Evolutionary conservation across 352 stramenopile genomes (phyloP).

Genomic region (Pythium coloratum): DNA sequence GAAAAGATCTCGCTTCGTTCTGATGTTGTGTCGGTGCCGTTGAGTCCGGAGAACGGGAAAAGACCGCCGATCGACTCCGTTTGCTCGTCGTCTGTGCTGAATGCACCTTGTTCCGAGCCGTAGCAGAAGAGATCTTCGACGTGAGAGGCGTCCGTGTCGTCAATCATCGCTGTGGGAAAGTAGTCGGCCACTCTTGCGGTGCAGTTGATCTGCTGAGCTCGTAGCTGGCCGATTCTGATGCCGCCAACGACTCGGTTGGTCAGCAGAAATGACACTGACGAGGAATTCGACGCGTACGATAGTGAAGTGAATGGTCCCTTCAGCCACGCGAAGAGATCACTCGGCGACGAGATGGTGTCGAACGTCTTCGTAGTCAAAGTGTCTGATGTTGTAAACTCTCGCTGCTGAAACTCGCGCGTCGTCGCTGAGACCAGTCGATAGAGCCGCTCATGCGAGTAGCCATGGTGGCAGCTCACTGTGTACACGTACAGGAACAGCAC

Average conservation of each 20-base stretch:
- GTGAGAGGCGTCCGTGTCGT: not conserved
- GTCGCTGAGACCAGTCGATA: slow-evolving; percentile 37
- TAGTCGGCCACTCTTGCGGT: slow-evolving; percentile 34
- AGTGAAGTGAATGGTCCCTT: slow-evolving; percentile 30
- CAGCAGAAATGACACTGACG: slow-evolving; percentile 10
- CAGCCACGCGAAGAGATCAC: slow-evolving; percentile 37
- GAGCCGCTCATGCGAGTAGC: slow-evolving; percentile 34
- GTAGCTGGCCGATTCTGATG: slow-evolving; percentile 49
- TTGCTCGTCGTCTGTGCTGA: slow-evolving; percentile 24
- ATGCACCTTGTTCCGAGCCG: slow-evolving; percentile 24
- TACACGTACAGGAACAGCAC: slow-evolving; percentile 48
- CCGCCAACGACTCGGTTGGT: slow-evolving; percentile 43
- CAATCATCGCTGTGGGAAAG: slow-evolving; percentile 19
- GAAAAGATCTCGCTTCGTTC: slow-evolving; percentile 45
- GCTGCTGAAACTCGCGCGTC: slow-evolving; percentile 27
- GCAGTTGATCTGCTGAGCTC: slow-evolving; percentile 37
- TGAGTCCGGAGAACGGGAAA: slow-evolving; percentile 39
- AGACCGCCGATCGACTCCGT: slow-evolving; percentile 21
- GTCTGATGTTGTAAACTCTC: not conserved
- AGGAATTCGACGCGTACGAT: slow-evolving; percentile 19
- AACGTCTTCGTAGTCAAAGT: slow-evolving; percentile 19
- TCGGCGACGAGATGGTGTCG: slow-evolving; percentile 19
- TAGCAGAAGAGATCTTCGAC: slow-evolving; percentile 28
- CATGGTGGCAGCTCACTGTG: slow-evolving; percentile 32
- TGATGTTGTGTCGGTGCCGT: slow-evolving; percentile 31